Conservation (phyloP, 495 filamentous ascomycete species). For the Ascodesmis nigricans region DNA sequence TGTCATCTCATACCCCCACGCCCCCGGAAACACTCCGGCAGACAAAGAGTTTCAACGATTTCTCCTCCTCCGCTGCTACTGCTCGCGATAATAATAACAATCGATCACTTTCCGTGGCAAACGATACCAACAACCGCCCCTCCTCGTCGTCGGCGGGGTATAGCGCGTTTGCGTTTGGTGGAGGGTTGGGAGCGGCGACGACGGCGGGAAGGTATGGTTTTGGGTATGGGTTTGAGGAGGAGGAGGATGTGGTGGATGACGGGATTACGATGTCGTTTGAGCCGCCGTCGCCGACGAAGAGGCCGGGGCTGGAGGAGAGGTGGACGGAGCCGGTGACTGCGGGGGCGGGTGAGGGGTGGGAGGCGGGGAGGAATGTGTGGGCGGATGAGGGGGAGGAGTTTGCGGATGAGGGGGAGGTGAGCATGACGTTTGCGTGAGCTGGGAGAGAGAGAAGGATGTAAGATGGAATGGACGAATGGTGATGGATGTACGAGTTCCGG, state of each 20-base stretch:
- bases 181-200: conserved; percentile 5
- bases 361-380: conserved; percentile 56
- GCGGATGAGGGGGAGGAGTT: conserved; percentile 54
- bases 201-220: conserved; percentile 15
- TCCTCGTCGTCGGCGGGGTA: too few relatives aligned
- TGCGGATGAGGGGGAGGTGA: conserved; percentile 49
- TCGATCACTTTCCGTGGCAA: too few relatives aligned
- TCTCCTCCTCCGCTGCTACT: conserved; percentile 7
- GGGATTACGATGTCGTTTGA: conserved; percentile 57
- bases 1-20: conserved; percentile 9
- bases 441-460: background rate
- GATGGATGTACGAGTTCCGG: too few relatives aligned
- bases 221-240: conserved; percentile 11
- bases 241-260: conserved; percentile 15
- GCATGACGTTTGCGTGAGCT: conserved; percentile 46
- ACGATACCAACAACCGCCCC: too few relatives aligned
- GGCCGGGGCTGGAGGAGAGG: conserved; percentile 19
- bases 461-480: too few relatives aligned
- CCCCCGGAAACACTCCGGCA: conserved; percentile 27
- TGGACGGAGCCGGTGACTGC: conserved; percentile 26
- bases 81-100: too few relatives aligned
- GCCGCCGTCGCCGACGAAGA: conserved; percentile 21
- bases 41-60: conserved; percentile 29
- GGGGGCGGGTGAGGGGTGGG: conserved; percentile 25
- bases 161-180: conserved; percentile 2